phyloP scores from a whole-genome alignment of 345 rosid genomes.

The Heritiera littoralis region DNA sequence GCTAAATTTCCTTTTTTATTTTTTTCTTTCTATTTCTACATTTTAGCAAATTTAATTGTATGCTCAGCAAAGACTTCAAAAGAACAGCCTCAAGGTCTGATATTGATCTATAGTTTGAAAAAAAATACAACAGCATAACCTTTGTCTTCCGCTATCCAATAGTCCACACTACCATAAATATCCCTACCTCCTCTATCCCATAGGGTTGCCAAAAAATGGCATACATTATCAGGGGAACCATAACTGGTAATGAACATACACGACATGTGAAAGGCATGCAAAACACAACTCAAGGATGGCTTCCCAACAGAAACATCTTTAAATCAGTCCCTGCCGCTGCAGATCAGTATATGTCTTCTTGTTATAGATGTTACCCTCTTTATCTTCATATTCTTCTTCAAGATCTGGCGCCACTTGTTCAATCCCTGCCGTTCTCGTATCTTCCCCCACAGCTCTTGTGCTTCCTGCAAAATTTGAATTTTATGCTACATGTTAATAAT shows the following conservation, averaged over 20 bases:
- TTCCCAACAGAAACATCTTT: slow-evolving; percentile 20
- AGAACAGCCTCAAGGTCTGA: not conserved
- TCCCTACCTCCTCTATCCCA: not conserved
- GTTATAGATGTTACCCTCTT: slow-evolving; percentile 97
- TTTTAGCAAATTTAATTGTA: too few relatives aligned
- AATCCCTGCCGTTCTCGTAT: slow-evolving; percentile 85
- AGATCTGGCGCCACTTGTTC: slow-evolving; percentile 98
- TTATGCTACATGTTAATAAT: not conserved
- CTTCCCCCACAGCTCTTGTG: slow-evolving; percentile 87
- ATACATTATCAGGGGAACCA: not conserved
- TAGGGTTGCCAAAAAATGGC: not conserved
- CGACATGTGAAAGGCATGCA: not conserved
- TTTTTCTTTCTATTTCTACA: too few relatives aligned
- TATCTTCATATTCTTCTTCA: slow-evolving; percentile 99
- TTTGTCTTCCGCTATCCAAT: not conserved
- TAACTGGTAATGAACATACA: not conserved
- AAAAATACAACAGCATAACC: too few relatives aligned
- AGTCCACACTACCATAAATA: not conserved
- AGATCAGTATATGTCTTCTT: slow-evolving; percentile 90
- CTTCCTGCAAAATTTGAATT: slow-evolving; percentile 58
- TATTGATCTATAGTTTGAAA: not conserved
- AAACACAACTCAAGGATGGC: not conserved
- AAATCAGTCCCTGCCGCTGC: slow-evolving; percentile 95
- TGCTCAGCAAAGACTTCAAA: not conserved
- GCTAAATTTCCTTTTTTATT: too few relatives aligned